Percentiles rank a stretch among this genome's conserved stretches.
These are phyloP conservation scores for Tylopilus orsonianus DNA, from an alignment of 1,284 basidiomycete species.

Conservation along the genomic window DNA sequence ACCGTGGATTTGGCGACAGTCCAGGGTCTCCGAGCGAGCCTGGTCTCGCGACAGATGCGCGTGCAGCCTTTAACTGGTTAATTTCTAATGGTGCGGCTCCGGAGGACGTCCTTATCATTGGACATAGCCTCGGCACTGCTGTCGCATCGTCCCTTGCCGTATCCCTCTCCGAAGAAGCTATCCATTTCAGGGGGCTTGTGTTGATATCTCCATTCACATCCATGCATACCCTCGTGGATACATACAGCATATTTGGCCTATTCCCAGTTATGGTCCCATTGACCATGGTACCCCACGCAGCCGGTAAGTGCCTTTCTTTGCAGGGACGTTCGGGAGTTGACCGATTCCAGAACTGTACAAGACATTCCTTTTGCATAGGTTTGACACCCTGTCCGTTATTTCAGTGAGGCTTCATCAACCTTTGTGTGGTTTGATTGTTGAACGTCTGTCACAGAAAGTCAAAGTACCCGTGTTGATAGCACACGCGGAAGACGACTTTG, in stretches of 20 bases:
- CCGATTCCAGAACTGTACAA: slow-evolving; percentile 52
- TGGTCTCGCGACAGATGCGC: slow-evolving; percentile 77
- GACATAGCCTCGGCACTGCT: slow-evolving; percentile 83
- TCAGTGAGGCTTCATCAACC: slow-evolving; percentile 41
- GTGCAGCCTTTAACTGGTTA: slow-evolving; percentile 81
- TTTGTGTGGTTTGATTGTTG: not conserved
- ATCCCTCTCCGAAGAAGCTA: slow-evolving; percentile 54
- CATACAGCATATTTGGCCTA: slow-evolving; percentile 69
- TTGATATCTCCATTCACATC: slow-evolving; percentile 80
- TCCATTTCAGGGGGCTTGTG: slow-evolving; percentile 60
- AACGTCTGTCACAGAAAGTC: slow-evolving; percentile 45
- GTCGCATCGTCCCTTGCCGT: slow-evolving; percentile 66
- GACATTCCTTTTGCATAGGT: slow-evolving; percentile 57
- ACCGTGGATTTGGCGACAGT: slow-evolving; percentile 92
- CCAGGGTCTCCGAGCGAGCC: slow-evolving; percentile 73
- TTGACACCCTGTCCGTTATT: slow-evolving; percentile 63
- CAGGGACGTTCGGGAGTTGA: not conserved
- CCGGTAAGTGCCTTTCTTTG: slow-evolving; percentile 49
- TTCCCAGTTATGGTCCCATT: slow-evolving; percentile 74
- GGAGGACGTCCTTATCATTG: slow-evolving; percentile 68
- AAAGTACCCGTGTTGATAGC: slow-evolving; percentile 71
- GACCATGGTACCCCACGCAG: slow-evolving; percentile 65
- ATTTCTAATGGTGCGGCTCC: slow-evolving; percentile 55
- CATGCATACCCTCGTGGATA: slow-evolving; percentile 63
- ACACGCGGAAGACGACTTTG: slow-evolving; percentile 80